Percentiles rank a stretch among this genome's conserved stretches.
phyloP scores from a whole-genome alignment of 2,329 filamentous ascomycete genomes.

The Lasiodiplodia theobromae region DNA sequence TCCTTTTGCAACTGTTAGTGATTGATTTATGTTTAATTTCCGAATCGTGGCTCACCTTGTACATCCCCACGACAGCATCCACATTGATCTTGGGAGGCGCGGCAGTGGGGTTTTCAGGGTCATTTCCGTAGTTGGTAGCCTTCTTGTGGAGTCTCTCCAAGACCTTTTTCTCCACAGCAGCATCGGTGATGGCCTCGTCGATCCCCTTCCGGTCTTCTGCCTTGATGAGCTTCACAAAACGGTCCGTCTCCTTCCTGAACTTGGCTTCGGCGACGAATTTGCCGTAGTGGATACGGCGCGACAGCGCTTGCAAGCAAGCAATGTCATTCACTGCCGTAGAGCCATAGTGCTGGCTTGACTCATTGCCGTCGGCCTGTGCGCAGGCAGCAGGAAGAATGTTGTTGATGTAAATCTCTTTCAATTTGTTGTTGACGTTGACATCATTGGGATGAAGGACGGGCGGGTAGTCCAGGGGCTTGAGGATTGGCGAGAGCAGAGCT shows the following conservation, averaged over 20 bases:
- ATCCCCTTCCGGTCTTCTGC: constrained; percentile 81
- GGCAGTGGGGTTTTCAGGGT: constrained; percentile 71
- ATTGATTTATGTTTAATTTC: not conserved
- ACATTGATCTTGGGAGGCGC: constrained; percentile 84
- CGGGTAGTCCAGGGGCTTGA: constrained; percentile 89
- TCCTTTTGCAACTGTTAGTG: constrained; percentile 53
- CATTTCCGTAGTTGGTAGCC: constrained; percentile 90
- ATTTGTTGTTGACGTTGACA: constrained; percentile 87
- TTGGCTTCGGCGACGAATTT: constrained; percentile 98
- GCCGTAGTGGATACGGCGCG: constrained; percentile 92
- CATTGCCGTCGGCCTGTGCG: constrained; percentile 75
- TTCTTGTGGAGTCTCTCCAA: constrained; percentile 86
- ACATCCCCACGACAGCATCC: constrained; percentile 66
- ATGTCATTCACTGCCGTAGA: constrained; percentile 92
- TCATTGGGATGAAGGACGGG: constrained; percentile 84
- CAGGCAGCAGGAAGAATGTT: constrained; percentile 86
- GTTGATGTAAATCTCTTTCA: constrained; percentile 84
- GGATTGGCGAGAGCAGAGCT: constrained; percentile 77
- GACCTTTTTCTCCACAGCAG: constrained; percentile 88
- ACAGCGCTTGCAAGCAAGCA: constrained; percentile 85
- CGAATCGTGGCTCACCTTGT: constrained; percentile 65
- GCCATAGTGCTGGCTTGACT: constrained; percentile 93
- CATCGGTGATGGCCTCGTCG: constrained; percentile 88
- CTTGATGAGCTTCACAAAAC: constrained; percentile 82
- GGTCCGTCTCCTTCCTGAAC: constrained; percentile 82